phyloP scores from a whole-genome alignment of 1,284 basidiomycete species.

The Austroboletus rostrupii region DNA sequence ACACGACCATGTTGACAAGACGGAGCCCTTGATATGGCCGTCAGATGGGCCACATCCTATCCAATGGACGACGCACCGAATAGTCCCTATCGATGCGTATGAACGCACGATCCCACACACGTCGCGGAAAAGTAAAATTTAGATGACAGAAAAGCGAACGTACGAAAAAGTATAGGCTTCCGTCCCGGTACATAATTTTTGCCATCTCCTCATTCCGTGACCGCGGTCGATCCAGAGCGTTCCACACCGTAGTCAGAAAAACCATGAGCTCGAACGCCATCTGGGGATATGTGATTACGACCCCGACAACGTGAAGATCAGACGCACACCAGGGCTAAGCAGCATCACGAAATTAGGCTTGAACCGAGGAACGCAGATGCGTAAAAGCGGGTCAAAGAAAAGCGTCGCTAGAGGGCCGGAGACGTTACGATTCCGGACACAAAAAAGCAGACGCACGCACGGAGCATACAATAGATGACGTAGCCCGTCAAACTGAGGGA shows the following conservation, averaged over 20 bases:
- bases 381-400: conserved; percentile 4
- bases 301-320: not conserved
- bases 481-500: conserved; percentile 27
- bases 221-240: conserved; percentile 33
- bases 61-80: conserved; percentile 21
- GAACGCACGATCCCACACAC: not conserved
- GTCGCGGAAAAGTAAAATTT: not conserved
- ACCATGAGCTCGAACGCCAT: conserved; percentile 37
- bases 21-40: conserved; percentile 22
- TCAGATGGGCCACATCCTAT: not conserved
- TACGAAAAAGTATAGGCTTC: conserved; percentile 37
- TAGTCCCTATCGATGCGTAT: conserved; percentile 15
- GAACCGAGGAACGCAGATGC: conserved; percentile 15
- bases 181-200: conserved; percentile 33
- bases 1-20: conserved; percentile 28
- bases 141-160: conserved; percentile 8
- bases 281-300: conserved; percentile 16
- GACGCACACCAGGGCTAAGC: conserved; percentile 33
- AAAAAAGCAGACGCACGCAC: conserved; percentile 25
- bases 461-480: conserved; percentile 27
- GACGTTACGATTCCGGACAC: not conserved
- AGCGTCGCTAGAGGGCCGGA: conserved; percentile 13
- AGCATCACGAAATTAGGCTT: conserved; percentile 21
- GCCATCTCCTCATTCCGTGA: conserved; percentile 20
- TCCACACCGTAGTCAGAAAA: conserved; percentile 34